phyloP scores from a whole-genome alignment of 768 basidiomycete genomes.

The Podaxis sp. region DNA sequence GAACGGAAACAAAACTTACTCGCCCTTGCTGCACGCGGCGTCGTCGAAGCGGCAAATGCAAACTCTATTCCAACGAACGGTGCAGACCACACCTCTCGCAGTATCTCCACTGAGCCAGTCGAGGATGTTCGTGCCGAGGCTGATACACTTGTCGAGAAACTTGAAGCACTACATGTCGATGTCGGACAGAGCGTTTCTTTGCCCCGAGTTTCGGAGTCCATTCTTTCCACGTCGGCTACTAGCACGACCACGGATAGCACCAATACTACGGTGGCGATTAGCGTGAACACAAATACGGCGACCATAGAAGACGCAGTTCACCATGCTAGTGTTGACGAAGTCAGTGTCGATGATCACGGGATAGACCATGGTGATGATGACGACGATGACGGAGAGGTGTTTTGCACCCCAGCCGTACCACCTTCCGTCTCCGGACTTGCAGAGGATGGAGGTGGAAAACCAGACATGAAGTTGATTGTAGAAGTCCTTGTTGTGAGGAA shows the following conservation, averaged over 20 bases:
- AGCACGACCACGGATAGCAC: not conserved
- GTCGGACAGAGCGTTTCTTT: not conserved
- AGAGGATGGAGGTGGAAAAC: constrained; percentile 24
- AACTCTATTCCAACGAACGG: not conserved
- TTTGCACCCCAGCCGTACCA: constrained; percentile 37
- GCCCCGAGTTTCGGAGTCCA: not conserved
- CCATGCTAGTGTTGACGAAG: not conserved
- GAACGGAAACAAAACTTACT: constrained; percentile 40
- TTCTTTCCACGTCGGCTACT: not conserved
- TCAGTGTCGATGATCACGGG: not conserved
- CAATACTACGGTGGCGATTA: not conserved
- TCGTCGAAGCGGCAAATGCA: constrained; percentile 13
- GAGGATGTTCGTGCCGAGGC: not conserved
- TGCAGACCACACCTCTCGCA: not conserved
- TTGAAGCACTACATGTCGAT: constrained; percentile 5
- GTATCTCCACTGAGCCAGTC: not conserved
- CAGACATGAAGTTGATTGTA: not conserved
- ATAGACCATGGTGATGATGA: constrained; percentile 30
- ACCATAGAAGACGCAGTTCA: not conserved
- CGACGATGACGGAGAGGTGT: constrained; percentile 25
- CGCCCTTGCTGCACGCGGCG: constrained; percentile 26
- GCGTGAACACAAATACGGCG: no score
- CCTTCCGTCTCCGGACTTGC: not conserved
- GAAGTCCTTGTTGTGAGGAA: constrained; percentile 73
- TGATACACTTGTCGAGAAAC: constrained; percentile 3